Evolutionary conservation across 352 stramenopile species (phyloP).

Genomic region (Heterotrichella gracilis): DNA sequence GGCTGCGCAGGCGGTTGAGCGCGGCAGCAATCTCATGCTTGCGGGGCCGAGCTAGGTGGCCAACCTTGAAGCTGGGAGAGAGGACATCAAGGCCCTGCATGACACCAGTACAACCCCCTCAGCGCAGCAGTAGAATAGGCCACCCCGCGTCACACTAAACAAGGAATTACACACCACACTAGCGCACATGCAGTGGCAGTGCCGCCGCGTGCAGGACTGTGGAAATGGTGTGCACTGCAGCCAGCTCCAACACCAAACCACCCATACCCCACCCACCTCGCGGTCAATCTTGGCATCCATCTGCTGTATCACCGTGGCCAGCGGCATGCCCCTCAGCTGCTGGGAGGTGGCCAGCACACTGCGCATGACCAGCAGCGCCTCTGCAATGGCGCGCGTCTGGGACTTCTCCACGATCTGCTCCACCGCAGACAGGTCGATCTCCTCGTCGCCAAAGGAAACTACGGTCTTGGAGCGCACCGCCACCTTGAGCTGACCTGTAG

Average conservation of each 20-base stretch:
- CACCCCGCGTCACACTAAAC: too few species aligned
- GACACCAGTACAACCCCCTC: too few species aligned
- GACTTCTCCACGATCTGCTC: conserved; percentile 50
- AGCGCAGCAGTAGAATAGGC: too few species aligned
- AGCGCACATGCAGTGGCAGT: too few species aligned
- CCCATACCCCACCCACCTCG: too few species aligned
- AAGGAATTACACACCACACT: too few species aligned
- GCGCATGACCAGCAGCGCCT: conserved; percentile 27
- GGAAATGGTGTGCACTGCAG: too few species aligned
- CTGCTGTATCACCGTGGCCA: conserved; percentile 29
- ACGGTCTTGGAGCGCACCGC: conserved; percentile 31
- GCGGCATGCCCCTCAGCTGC: not conserved
- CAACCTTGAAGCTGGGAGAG: conserved; percentile 27
- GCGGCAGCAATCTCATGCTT: conserved; percentile 46
- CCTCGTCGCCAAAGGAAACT: conserved; percentile 45
- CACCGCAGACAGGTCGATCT: conserved; percentile 39
- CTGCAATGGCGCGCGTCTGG: conserved; percentile 40
- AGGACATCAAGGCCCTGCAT: conserved; percentile 33
- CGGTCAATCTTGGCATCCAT: conserved; percentile 34
- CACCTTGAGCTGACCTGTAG: too few species aligned
- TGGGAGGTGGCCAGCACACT: conserved; percentile 17
- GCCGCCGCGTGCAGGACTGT: too few species aligned
- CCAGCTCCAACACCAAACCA: too few species aligned
- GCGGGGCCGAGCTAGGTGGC: conserved; percentile 36
- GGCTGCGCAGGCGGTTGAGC: conserved; percentile 43